Conservation (phyloP, 805 yeast species). For the Candida ponderosae region DNA sequence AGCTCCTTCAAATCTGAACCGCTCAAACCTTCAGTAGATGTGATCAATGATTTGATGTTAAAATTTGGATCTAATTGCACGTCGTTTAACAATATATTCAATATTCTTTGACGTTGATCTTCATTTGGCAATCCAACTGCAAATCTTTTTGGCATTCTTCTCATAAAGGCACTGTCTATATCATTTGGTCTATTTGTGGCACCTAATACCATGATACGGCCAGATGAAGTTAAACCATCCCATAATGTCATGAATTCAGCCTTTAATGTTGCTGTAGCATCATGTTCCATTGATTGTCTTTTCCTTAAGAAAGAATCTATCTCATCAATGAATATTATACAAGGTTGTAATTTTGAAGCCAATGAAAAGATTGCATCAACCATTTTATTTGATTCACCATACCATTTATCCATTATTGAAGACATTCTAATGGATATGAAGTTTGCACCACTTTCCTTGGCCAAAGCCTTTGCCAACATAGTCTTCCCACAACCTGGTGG, state of each 20-base stretch:
- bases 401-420: constrained; percentile 94
- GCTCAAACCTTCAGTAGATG: constrained; percentile 63
- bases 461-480: constrained; percentile 93
- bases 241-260: constrained; percentile 97
- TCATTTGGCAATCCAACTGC: constrained; percentile 66
- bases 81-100: constrained; percentile 59
- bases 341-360: constrained; percentile 86
- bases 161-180: constrained; percentile 84
- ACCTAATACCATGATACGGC: constrained; percentile 81
- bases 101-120: constrained; percentile 61
- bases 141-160: constrained; percentile 90
- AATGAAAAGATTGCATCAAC: constrained; percentile 89
- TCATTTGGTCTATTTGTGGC: constrained; percentile 92
- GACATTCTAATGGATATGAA: constrained; percentile 91
- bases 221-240: constrained; percentile 83
- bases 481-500: constrained; percentile 99
- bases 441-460: constrained; percentile 85
- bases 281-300: constrained; percentile 80
- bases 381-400: constrained; percentile 91
- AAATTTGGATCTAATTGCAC: constrained; percentile 55
- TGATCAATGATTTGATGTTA: constrained; percentile 52
- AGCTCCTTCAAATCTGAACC: constrained; percentile 90
- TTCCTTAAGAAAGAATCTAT: constrained; percentile 91
- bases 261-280: constrained; percentile 87
- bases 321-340: constrained; percentile 92